Base-by-base conservation (phyloP, 768 basidiomycete species). In the Glaciozyma martinii region DNA sequence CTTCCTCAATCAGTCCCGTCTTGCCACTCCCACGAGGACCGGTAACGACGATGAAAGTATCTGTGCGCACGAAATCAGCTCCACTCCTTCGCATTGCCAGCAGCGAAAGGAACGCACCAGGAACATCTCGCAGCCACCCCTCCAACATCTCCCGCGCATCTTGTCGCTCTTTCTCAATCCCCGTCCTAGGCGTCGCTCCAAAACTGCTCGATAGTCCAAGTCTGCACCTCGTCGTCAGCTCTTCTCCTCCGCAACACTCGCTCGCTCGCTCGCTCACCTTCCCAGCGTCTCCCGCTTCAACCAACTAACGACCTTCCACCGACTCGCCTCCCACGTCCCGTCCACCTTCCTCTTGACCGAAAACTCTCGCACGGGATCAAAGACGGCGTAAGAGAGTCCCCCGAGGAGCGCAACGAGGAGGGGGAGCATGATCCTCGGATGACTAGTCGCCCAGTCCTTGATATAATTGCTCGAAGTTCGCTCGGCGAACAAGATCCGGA, bases 311-410 rank as follows among this genome's bases (percentile, higher is more conserved):
- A 88, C n/a, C 46, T 77, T 78, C 75, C 82, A 90, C 71, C 87
- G 65, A 84, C 94, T 77, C 23, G 72, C 32, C 67, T 94, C 86
- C 71, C 95, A 92, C 82, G 89, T 89, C 49, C 89, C 81, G 53
- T 87, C 78, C 71, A 95, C 80, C 72, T 90, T 89, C 30, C 83
- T 84, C 78, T 90, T 82, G 0, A 98, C 82, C 80, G 85, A 89
- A 64, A 90, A 79, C 3, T 85, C 83, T 32, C 94, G 86, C 49
- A 99, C 82, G 3, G 92, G 92, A 76, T 97, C 91, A 72, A 97
- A 95, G 59, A 97, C 83, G 88, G 89, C 87, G 74, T 94, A 95
- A 27, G 89, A 89, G 44, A 98, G 71, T 3, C 87, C 86, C 16
- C 92, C 94, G n/a, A 98, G 75, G 3, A 98, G 77, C 76, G 97